Percentiles rank a stretch among this genome's conserved stretches.
Conservation (phyloP, 2,329 filamentous ascomycete species). For the Penicillium sp. region DNA sequence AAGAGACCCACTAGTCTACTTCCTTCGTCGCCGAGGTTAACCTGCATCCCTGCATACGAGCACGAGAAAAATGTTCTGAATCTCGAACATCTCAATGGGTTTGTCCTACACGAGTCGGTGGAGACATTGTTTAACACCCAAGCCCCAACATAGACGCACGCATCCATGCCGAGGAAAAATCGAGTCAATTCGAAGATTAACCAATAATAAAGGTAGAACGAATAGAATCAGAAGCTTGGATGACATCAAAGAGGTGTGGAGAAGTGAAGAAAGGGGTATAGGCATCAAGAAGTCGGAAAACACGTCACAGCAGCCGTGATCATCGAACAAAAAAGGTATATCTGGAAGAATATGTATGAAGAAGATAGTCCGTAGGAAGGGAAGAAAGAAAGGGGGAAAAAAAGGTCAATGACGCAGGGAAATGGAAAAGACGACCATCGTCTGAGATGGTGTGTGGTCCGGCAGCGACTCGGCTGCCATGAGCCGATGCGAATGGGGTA, state of each 20-base stretch:
- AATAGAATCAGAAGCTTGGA: constrained; percentile 8
- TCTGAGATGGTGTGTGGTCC: constrained; percentile 5
- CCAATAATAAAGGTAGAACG: constrained; percentile 5
- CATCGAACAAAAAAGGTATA: constrained; percentile 11
- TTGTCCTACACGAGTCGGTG: too few species aligned
- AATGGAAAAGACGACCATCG: constrained; percentile 2
- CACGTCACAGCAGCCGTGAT: constrained; percentile 15
- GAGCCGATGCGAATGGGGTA: too few species aligned
- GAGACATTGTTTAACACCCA: too few species aligned
- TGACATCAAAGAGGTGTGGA: constrained; percentile 5
- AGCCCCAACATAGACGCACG: constrained; percentile 3
- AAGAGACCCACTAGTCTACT: too few species aligned
- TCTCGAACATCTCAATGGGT: background rate
- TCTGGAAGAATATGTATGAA: constrained; percentile 15
- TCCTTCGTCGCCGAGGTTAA: too few species aligned
- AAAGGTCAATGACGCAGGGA: background rate
- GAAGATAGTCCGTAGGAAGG: constrained; percentile 1
- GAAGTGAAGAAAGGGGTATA: constrained; percentile 15
- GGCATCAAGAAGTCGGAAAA: constrained; percentile 17
- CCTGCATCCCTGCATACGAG: too few species aligned
- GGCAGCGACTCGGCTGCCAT: too few species aligned
- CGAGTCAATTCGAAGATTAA: constrained; percentile 1
- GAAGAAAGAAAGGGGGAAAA: constrained; percentile 2
- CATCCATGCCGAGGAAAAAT: constrained; percentile 1
- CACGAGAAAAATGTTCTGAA: background rate